Evolutionary conservation across 192 early-diverging fungal genomes (phyloP), one percentile per base, ranked within the genome.

Genomic region (Rhizophagus prolifer): DNA sequence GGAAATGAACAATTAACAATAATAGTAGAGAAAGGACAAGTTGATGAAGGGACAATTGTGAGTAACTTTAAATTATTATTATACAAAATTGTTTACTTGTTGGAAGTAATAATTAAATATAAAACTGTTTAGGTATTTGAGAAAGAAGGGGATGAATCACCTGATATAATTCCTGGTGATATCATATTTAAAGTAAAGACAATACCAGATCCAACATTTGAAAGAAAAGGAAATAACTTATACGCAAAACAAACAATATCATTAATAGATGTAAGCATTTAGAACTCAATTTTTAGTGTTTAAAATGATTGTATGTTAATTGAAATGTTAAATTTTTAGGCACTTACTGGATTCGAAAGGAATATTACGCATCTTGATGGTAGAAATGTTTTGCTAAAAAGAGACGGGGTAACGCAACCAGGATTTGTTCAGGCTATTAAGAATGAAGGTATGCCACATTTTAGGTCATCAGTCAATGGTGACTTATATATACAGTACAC

Each of bases 371-470:
- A 96, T 70, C 82, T 98, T 76, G 95, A 97, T 82, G 90, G 89
- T 30, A 86, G 91, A 74, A 79, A 86, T 8, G 86, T 96, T 25
- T 88, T 93, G 59, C 86, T 88, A 34, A 86, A 91, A 80, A 82
- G 86, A 47, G 68, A 81, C 12, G 50, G 70, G 9, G 84, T 86
- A 8, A 88, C 92, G 14, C 88, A 85, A 34, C 86, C 87, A 28
- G 95, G 94, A 8, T 94, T 89, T 82, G 90, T 97, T 1, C 91
- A 98, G 80, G 84, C 78, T 60, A 82, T 99, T 46, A 79, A 85
- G 47, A 93, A 91, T 16, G 86, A 94, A 80, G 96, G 95, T n/a
- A 98, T 99, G 96, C 97, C 98, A 9, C 78, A 83, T 34, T 82
- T 88, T 67, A 82, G 88, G 47, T 83, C 82, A 31, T 78, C 86